Percentiles rank a stretch among this genome's conserved stretches.
Evolutionary conservation across 495 filamentous ascomycete genomes (phyloP).

Genomic region (Lepidopterella palustris): DNA sequence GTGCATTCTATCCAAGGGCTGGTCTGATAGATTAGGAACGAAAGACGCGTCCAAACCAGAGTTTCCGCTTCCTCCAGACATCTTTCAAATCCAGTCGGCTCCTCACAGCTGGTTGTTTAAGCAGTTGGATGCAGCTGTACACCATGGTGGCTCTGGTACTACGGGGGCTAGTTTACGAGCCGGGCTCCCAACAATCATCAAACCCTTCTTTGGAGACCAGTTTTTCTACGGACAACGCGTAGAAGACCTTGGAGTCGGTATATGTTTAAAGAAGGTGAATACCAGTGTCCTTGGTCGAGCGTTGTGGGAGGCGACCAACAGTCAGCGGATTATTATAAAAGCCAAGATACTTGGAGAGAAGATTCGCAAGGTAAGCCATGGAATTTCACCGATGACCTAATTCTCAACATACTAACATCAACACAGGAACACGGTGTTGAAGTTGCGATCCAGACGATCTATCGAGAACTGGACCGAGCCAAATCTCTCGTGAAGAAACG

Average conservation of each 20-base stretch:
- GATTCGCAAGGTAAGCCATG: constrained; percentile 67
- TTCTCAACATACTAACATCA: constrained; percentile 9
- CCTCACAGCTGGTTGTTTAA: constrained; percentile 96
- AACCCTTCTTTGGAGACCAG: constrained; percentile 96
- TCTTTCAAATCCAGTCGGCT: constrained; percentile 80
- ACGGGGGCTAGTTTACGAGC: constrained; percentile 91
- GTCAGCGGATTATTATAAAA: constrained; percentile 81
- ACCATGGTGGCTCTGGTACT: constrained; percentile 92
- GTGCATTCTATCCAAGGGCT: constrained; percentile 96
- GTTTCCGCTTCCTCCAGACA: constrained; percentile 68
- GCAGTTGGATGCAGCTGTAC: constrained; percentile 89
- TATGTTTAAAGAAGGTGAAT: constrained; percentile 84
- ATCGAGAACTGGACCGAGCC: constrained; percentile 95
- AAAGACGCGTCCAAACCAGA: constrained; percentile 55
- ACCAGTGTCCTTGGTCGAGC: constrained; percentile 73
- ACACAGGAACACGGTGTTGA: constrained; percentile 79
- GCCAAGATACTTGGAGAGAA: constrained; percentile 73
- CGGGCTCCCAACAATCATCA: constrained; percentile 88
- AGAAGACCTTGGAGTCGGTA: constrained; percentile 87
- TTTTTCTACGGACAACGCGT: constrained; percentile 89
- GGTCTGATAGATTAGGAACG: constrained; percentile 81
- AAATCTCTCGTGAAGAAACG: constrained; percentile 70
- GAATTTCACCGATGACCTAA: background rate
- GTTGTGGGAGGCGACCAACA: constrained; percentile 86
- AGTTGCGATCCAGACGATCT: constrained; percentile 84